Conservation (phyloP, 345 rosid species). For the Boechera divaricarpa region DNA sequence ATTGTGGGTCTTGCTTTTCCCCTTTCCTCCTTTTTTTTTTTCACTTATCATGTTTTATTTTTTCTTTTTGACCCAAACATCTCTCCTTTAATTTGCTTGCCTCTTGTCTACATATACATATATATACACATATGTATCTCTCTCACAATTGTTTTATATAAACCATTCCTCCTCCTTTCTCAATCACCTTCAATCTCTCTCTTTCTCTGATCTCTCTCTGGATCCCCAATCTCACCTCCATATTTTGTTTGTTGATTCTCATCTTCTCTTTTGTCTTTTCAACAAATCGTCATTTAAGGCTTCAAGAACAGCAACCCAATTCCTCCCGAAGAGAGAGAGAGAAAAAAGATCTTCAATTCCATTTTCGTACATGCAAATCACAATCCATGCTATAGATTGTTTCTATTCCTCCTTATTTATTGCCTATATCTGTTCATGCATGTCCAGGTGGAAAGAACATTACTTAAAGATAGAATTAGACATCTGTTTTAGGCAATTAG, state of each 20-base stretch:
- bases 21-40: slow-evolving; percentile 33
- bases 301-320: slow-evolving; percentile 37
- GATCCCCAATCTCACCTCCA: slow-evolving; percentile 30
- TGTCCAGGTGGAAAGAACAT: slow-evolving; percentile 33
- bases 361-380: slow-evolving; percentile 38
- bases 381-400: slow-evolving; percentile 23
- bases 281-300: slow-evolving; percentile 23
- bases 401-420: slow-evolving; percentile 27
- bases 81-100: slow-evolving; percentile 44
- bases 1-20: slow-evolving; percentile 50
- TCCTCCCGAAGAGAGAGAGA: slow-evolving; percentile 19
- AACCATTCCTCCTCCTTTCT: slow-evolving; percentile 40
- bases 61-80: slow-evolving; percentile 43
- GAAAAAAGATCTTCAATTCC: slow-evolving; percentile 25
- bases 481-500: slow-evolving; percentile 18
- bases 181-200: slow-evolving; percentile 34
- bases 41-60: slow-evolving; percentile 38
- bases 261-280: slow-evolving; percentile 38
- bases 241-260: slow-evolving; percentile 30
- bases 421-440: slow-evolving; percentile 32
- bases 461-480: slow-evolving; percentile 18
- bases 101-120: slow-evolving; percentile 33
- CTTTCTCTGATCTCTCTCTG: slow-evolving; percentile 35
- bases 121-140: slow-evolving; percentile 21
- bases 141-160: slow-evolving; percentile 46